Evolutionary conservation across 495 filamentous ascomycete genomes (phyloP).

Genomic region (Neurospora cerealis): DNA sequence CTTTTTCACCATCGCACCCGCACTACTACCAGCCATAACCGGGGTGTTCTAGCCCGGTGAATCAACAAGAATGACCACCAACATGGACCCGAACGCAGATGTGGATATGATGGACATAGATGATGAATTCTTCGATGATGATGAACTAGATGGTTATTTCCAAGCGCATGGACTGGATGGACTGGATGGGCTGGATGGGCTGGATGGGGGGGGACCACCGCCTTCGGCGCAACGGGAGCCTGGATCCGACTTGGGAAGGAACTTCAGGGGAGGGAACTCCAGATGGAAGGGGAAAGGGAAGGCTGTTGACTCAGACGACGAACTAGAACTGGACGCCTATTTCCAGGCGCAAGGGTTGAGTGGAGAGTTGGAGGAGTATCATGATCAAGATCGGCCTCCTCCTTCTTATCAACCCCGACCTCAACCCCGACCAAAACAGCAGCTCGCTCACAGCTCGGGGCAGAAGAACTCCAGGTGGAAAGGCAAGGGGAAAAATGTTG

Average conservation of each 20-base stretch:
- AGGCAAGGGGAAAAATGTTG: background rate
- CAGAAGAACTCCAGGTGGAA: background rate
- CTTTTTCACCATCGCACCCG: too few relatives aligned
- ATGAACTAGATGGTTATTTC: background rate
- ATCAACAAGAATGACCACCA: too few relatives aligned
- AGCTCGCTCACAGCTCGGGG: background rate
- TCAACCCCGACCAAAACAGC: background rate
- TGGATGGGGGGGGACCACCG: too few relatives aligned
- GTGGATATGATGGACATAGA: background rate
- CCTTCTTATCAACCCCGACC: background rate
- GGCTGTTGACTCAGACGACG: background rate
- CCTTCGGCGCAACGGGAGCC: background rate
- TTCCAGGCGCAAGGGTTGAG: background rate
- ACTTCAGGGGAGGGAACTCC: background rate
- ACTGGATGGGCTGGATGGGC: too few relatives aligned
- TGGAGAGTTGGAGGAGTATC: too few relatives aligned
- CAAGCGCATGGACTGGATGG: background rate
- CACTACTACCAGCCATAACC: too few relatives aligned
- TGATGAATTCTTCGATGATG: background rate
- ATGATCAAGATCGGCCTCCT: background rate
- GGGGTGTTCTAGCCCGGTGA: too few relatives aligned
- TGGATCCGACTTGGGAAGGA: background rate
- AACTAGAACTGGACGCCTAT: background rate
- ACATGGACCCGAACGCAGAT: background rate
- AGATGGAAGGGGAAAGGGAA: background rate